Conservation (phyloP, 2,329 filamentous ascomycete species). For the Ophiognomonia clavigignenti-juglandacearum region DNA sequence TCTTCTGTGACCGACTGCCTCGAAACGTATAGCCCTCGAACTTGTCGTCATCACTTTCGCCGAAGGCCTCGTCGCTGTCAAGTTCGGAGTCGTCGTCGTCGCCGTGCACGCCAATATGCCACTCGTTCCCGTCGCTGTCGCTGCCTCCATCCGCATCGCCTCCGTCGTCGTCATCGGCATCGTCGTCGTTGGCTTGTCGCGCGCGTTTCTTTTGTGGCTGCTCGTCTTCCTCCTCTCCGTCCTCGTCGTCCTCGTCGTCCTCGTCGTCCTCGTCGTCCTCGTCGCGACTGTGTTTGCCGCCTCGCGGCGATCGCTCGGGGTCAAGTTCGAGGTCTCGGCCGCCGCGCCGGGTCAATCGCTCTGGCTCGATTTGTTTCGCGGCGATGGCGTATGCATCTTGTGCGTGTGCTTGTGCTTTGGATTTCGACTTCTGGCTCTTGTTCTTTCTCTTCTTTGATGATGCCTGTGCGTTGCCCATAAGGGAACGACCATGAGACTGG, state of each 20-base stretch:
- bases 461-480: slow-evolving; percentile 30
- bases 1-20: slow-evolving; percentile 37
- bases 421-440: slow-evolving; percentile 37
- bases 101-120: slow-evolving; percentile 65
- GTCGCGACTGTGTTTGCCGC: slow-evolving; percentile 35
- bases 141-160: slow-evolving; percentile 67
- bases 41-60: slow-evolving; percentile 79
- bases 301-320: slow-evolving; percentile 31
- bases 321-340: slow-evolving; percentile 48
- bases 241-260: slow-evolving; percentile 49
- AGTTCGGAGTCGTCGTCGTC: slow-evolving; percentile 61
- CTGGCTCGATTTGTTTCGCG: slow-evolving; percentile 42
- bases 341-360: slow-evolving; percentile 31
- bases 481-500: slow-evolving; percentile 52
- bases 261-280: slow-evolving; percentile 53
- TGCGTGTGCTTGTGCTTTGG: slow-evolving; percentile 44
- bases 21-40: slow-evolving; percentile 68
- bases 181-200: slow-evolving; percentile 33
- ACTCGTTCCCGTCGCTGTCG: slow-evolving; percentile 82
- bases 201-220: slow-evolving; percentile 38
- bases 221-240: slow-evolving; percentile 62
- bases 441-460: slow-evolving; percentile 20
- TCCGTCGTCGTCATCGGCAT: slow-evolving; percentile 46
- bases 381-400: slow-evolving; percentile 56
- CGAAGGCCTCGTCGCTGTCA: slow-evolving; percentile 75